These are phyloP conservation scores for Pyrenopolyporus hunteri DNA, from an alignment of 495 filamentous ascomycete species.

Conservation along the genomic window DNA sequence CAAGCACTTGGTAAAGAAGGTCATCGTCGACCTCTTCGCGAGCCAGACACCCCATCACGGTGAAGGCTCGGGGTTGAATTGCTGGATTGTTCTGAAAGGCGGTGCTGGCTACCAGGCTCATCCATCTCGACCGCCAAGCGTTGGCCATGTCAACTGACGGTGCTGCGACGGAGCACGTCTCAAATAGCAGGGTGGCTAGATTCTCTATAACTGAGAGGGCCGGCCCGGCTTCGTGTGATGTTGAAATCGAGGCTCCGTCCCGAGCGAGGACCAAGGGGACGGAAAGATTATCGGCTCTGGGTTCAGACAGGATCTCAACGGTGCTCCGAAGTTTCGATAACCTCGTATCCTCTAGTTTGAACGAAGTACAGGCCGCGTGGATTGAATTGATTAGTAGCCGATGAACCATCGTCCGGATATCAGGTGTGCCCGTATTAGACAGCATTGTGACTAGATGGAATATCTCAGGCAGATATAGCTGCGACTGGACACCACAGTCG, in stretches of 20 bases:
- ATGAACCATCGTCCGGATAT: slow-evolving; percentile 62
- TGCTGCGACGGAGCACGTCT: slow-evolving; percentile 65
- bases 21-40: slow-evolving; percentile 72
- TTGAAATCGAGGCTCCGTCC: slow-evolving; percentile 53
- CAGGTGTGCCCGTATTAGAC: slow-evolving; percentile 63
- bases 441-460: slow-evolving; percentile 73
- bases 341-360: slow-evolving; percentile 60
- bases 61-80: slow-evolving; percentile 69
- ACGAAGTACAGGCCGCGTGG: slow-evolving; percentile 68
- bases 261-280: slow-evolving; percentile 45
- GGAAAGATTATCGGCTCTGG: slow-evolving; percentile 56
- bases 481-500: slow-evolving; percentile 66
- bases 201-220: slow-evolving; percentile 59
- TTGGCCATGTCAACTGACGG: slow-evolving; percentile 68
- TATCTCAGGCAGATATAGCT: slow-evolving; percentile 68
- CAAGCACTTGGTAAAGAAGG: slow-evolving; percentile 70
- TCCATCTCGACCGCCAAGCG: slow-evolving; percentile 73
- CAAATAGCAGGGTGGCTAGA: slow-evolving; percentile 61
- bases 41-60: slow-evolving; percentile 72
- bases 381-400: slow-evolving; percentile 66
- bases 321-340: slow-evolving; percentile 59
- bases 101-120: slow-evolving; percentile 71
- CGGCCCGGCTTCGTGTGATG: slow-evolving; percentile 54
- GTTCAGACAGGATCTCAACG: slow-evolving; percentile 61
- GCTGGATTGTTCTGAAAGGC: slow-evolving; percentile 74